These are phyloP conservation scores for Cyberlindnera galapagoensis DNA, from an alignment of 805 yeast species.

Conservation along the genomic window DNA sequence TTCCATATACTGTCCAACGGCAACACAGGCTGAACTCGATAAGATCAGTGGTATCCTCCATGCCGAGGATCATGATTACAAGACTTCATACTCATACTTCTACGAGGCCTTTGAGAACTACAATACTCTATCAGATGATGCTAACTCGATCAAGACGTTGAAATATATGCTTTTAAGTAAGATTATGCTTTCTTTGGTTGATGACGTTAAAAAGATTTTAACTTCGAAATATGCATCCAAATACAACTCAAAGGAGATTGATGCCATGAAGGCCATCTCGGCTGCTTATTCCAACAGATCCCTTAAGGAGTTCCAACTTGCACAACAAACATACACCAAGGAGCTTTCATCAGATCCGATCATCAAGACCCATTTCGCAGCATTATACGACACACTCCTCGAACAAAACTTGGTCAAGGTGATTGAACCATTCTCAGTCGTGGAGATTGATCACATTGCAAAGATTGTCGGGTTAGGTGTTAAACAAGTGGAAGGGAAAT, in stretches of 20 bases:
- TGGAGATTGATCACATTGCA: slow-evolving; percentile 87
- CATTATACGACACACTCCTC: slow-evolving; percentile 84
- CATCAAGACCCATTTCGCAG: slow-evolving; percentile 86
- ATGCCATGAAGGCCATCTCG: slow-evolving; percentile 93
- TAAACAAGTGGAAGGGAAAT: slow-evolving; percentile 87
- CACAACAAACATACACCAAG: slow-evolving; percentile 58
- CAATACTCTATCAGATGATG: slow-evolving; percentile 49
- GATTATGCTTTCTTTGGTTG: slow-evolving; percentile 83
- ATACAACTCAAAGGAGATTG: slow-evolving; percentile 78
- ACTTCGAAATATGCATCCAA: slow-evolving; percentile 67
- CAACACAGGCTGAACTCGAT: slow-evolving; percentile 89
- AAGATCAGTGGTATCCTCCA: slow-evolving; percentile 92
- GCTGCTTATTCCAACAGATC: slow-evolving; percentile 86
- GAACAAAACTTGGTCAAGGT: slow-evolving; percentile 92
- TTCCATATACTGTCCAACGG: slow-evolving; percentile 91
- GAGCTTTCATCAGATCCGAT: slow-evolving; percentile 84
- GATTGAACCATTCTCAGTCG: slow-evolving; percentile 92
- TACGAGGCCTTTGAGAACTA: slow-evolving; percentile 93
- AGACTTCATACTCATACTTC: slow-evolving; percentile 92
- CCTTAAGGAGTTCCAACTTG: slow-evolving; percentile 83
- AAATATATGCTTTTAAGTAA: slow-evolving; percentile 91
- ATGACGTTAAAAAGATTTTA: slow-evolving; percentile 77
- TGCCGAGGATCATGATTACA: slow-evolving; percentile 95
- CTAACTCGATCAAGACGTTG: slow-evolving; percentile 67
- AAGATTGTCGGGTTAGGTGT: slow-evolving; percentile 81